Base-by-base conservation (phyloP, 2,329 filamentous ascomycete species). In the Neofusicoccum umdonicola region DNA sequence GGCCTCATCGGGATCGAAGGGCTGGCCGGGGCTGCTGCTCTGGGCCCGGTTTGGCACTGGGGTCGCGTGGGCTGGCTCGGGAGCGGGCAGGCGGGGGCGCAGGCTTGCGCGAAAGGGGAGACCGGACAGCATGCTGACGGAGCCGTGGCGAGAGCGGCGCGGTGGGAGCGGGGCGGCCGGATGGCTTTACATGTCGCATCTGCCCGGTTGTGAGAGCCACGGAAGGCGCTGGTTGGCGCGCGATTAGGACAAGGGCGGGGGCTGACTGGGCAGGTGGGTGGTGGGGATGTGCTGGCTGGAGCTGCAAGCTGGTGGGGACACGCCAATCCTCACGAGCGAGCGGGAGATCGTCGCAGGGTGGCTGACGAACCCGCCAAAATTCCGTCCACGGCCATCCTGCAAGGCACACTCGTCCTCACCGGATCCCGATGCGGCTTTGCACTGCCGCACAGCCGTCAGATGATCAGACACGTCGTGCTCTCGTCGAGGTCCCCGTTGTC, bases 151-250 rank as follows among this genome's bases (percentile, higher is more conserved):
- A 17, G 37, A 13, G 42, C 42, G 15, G 56, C 31, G 41, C 34
- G 52, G 56, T 35, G 42, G 56, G 31, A 47, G 41, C 56, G 56
- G 56, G 27, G 27, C 41, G 56, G 54, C n/a, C 56, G 56, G 56
- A n/a, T 60, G 56, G 54, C 15, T 60, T 60, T 60, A 60, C 56
- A 60, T 60, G 56, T 48, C 56, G 56, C 42, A 47, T 60, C 11
- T 60, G 56, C 56, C 34, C 42, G n/a, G 56, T 13, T 31, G 56
- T 9, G 42, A 2, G 41, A 22, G 34, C 27, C 42, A 37, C 15
- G 42, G 27, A 37, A 31, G 27, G 42, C 41, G 42, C 56, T 47
- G 56, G 56, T 60, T 60, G 56, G 56, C 11, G 56, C n/a, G 41
- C 17, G 56, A 44, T n/a, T n/a, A 9, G 22, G 56, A 22, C 27